Evolutionary conservation across 495 filamentous ascomycete genomes (phyloP), one percentile per base, ranked within the genome.

Genomic region (Penicillium canariense): DNA sequence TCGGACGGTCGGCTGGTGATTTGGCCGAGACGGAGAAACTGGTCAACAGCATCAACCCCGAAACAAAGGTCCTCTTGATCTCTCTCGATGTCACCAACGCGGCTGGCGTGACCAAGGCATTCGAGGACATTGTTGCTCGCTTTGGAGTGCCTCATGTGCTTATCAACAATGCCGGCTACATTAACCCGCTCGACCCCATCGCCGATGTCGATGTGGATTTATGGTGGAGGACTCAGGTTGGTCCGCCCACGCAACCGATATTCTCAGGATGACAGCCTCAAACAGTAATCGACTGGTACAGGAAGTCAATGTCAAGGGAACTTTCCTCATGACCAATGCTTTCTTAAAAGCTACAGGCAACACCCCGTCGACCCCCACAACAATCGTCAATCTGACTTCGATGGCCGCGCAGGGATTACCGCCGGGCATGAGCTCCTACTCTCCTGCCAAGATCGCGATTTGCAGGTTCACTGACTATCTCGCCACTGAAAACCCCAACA

Each of bases 261-360:
- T 7, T 18, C 23, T 0, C 11, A 8, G 22, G 25, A 17, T 42
- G 38, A 23, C 38, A 25, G 1, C 18, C 3, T 14, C 11, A 8
- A 6, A 31, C 22, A 20, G n/a, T 50, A 0, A 5, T 31, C 6
- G 2, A 44, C 18, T 10, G 1, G 10, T n/a, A 10, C 30, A 54
- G 72, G 75, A 80, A 55, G 60, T 74, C 35, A 77, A 78, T 60
- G 44, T 76, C 15, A 73, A 73, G 31, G 78, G 77, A 18, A 57
- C 65, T 7, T 77, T 72, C 50, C 62, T 71, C 46, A 59, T 75
- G 15, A 61, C 72, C 0, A 66, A 68, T 15, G 59, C 67, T 9
- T 77, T 77, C 52, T 52, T 79, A 32, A 63, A 68, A 8, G 60
- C 56, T 5, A 58, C 56, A 1, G 58, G 53, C 18, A 40, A 42